Conservation (phyloP, 2,329 filamentous ascomycete genomes). For the Sarocladium strictum region DNA sequence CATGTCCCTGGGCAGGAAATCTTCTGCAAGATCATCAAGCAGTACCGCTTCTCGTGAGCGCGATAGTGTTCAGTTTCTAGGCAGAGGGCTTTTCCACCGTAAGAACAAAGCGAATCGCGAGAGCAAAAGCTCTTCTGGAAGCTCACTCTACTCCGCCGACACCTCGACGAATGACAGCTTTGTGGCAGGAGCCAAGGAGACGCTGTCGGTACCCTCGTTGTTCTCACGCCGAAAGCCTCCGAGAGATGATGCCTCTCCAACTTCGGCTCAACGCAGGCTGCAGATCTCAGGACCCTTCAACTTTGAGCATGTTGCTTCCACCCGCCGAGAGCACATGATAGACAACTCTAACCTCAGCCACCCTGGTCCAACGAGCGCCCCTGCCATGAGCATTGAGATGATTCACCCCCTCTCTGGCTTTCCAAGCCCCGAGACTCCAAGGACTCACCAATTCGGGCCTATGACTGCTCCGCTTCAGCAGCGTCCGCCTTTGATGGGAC, state of each 20-base stretch:
- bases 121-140: constrained; percentile 41
- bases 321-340: constrained; percentile 41
- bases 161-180: constrained; percentile 25
- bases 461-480: constrained; percentile 19
- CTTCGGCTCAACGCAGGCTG: constrained; percentile 30
- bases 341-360: constrained; percentile 31
- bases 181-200: constrained; percentile 31
- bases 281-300: constrained; percentile 60
- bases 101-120: constrained; percentile 44
- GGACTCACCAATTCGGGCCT: constrained; percentile 15
- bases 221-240: constrained; percentile 43
- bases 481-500: constrained; percentile 15
- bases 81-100: constrained; percentile 54
- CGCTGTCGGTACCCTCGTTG: constrained; percentile 39
- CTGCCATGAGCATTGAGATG: constrained; percentile 21
- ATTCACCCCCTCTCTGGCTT: constrained; percentile 35
- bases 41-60: constrained; percentile 49
- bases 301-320: constrained; percentile 60
- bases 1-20: constrained; percentile 45
- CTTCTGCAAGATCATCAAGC: constrained; percentile 51
- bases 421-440: constrained; percentile 41
- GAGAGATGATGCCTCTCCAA: constrained; percentile 23
- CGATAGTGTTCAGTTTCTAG: constrained; percentile 53
- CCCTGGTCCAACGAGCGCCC: constrained; percentile 14
- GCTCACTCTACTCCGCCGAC: constrained; percentile 44